phyloP scores from a whole-genome alignment of 2,329 filamentous ascomycete species.

The Sporothrix pseudoabietina region DNA sequence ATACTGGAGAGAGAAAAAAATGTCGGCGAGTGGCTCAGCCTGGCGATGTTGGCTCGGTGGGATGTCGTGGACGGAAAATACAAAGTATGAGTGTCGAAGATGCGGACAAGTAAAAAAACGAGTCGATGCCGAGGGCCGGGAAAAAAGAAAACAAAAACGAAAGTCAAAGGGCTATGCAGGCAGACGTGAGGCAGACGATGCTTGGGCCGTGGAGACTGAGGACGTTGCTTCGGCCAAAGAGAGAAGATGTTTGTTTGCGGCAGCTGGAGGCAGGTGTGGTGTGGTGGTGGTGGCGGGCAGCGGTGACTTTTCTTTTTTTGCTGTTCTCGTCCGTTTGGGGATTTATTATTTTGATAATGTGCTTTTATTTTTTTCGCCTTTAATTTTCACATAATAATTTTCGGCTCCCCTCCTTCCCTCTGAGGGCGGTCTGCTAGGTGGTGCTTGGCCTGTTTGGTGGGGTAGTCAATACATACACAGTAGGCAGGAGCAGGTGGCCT shows the following conservation, averaged over 20 bases:
- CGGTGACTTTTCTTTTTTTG: slow-evolving; percentile 9
- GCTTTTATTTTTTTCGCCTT: slow-evolving; percentile 19
- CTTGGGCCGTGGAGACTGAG: not conserved
- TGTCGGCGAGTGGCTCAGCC: not conserved
- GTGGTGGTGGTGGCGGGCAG: slow-evolving; percentile 25
- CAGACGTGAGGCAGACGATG: slow-evolving; percentile 16
- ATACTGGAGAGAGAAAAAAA: not conserved
- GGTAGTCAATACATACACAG: not conserved
- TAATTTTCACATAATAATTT: slow-evolving; percentile 15
- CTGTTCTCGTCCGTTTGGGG: slow-evolving; percentile 2
- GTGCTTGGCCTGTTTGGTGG: slow-evolving; percentile 23
- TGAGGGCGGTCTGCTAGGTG: slow-evolving; percentile 22
- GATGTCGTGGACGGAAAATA: not conserved
- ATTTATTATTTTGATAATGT: slow-evolving; percentile 22
- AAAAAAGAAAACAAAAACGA: slow-evolving; percentile 12
- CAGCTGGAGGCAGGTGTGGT: not conserved
- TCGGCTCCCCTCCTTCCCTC: slow-evolving; percentile 15
- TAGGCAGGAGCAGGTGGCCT: not conserved
- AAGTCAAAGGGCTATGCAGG: not conserved
- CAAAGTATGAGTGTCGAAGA: not conserved
- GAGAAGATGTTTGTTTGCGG: not conserved
- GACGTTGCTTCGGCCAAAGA: slow-evolving; percentile 6
- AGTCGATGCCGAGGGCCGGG: not conserved
- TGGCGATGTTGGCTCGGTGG: not conserved
- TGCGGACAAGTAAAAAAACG: not conserved